phyloP scores from a whole-genome alignment of 2,329 filamentous ascomycete species.

The Neofusicoccum ribis region DNA sequence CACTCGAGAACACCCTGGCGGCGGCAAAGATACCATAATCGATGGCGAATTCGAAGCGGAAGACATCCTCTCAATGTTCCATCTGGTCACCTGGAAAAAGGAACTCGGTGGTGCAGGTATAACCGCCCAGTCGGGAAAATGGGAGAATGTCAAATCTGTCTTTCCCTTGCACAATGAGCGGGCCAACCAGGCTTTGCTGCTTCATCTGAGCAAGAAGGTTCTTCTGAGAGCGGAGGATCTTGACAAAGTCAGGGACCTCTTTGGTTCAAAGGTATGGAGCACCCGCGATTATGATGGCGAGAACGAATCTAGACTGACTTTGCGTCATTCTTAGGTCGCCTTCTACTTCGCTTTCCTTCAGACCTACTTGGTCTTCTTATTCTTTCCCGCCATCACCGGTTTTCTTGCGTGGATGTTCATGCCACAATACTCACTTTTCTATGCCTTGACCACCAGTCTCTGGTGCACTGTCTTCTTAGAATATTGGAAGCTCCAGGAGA shows the following conservation, averaged over 20 bases:
- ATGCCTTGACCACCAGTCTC: conserved; percentile 32
- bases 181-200: conserved; percentile 75
- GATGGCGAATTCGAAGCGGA: conserved; percentile 77
- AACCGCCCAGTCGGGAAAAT: conserved; percentile 66
- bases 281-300: too few relatives aligned
- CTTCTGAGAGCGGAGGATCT: conserved; percentile 66
- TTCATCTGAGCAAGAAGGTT: conserved; percentile 71
- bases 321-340: conserved; percentile 23
- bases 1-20: conserved; percentile 61
- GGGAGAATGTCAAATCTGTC: conserved; percentile 70
- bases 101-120: conserved; percentile 79
- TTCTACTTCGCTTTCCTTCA: conserved; percentile 40
- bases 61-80: conserved; percentile 72
- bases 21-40: conserved; percentile 32
- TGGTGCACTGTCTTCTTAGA: conserved; percentile 39
- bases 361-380: conserved; percentile 33
- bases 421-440: conserved; percentile 32
- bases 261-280: conserved; percentile 64
- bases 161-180: conserved; percentile 77
- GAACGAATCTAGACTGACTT: neutral
- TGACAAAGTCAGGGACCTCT: conserved; percentile 72
- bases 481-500: conserved; percentile 37
- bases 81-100: conserved; percentile 71
- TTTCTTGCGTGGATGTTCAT: conserved; percentile 33
- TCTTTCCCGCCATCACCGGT: conserved; percentile 33